Evolutionary conservation across 495 filamentous ascomycete genomes (phyloP).

Genomic region (Lepraria neglecta): DNA sequence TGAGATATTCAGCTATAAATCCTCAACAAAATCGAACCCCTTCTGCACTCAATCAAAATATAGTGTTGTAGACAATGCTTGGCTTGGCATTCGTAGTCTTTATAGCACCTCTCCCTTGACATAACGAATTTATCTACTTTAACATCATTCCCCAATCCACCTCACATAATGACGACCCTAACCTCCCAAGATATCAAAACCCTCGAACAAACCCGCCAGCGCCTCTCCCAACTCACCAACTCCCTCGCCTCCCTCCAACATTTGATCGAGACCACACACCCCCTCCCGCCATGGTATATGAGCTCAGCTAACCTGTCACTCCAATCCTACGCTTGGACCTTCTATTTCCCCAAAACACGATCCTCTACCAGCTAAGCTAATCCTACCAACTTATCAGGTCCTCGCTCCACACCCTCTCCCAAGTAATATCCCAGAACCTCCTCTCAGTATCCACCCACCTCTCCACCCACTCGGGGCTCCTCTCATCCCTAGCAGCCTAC

Average conservation of each 20-base stretch:
- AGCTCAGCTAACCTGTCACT: not conserved
- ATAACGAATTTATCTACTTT: too few relatives aligned
- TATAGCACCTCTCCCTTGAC: too few relatives aligned
- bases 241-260: conserved; percentile 57
- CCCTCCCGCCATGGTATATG: conserved; percentile 55
- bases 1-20: not conserved
- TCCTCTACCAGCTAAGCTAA: not conserved
- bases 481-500: conserved; percentile 59
- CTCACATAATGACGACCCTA: conserved; percentile 41
- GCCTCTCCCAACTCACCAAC: conserved; percentile 60
- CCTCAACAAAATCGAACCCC: not conserved
- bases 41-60: not conserved
- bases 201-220: conserved; percentile 68
- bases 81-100: too few relatives aligned
- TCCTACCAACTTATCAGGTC: conserved; percentile 40
- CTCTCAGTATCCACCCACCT: conserved; percentile 34
- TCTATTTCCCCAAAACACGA: not conserved
- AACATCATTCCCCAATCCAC: too few relatives aligned
- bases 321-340: not conserved
- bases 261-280: conserved; percentile 48
- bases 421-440: conserved; percentile 60
- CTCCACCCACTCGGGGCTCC: conserved; percentile 35
- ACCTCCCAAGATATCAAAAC: conserved; percentile 59
- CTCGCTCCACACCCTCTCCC: conserved; percentile 61
- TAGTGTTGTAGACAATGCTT: not conserved